Conservation (phyloP, 441 rosid species). For the Iberis amara region DNA sequence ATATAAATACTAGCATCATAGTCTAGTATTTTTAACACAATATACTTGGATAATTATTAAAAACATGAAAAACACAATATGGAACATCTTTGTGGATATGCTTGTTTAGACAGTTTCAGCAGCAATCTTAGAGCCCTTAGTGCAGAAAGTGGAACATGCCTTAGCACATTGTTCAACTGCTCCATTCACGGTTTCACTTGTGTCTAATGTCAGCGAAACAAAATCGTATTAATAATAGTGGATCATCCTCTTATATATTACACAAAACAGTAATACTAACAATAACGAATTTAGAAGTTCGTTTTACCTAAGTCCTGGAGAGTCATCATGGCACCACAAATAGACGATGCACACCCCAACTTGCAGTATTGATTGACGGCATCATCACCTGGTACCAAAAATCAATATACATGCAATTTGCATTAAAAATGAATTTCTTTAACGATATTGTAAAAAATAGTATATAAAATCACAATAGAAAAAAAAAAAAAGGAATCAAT, state of each 20-base stretch:
- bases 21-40: no score
- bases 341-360: background rate
- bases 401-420: no score
- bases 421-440: no score
- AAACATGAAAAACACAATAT: no score
- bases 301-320: background rate
- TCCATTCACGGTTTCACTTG: background rate
- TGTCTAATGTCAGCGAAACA: background rate
- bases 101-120: slow-evolving; percentile 6
- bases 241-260: no score
- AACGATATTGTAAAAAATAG: no score
- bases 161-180: background rate
- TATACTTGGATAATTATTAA: no score
- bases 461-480: no score
- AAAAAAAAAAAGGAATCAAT: no score
- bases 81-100: background rate
- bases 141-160: slow-evolving; percentile 7
- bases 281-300: background rate
- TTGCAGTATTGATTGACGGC: background rate
- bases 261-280: no score
- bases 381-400: background rate
- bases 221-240: no score
- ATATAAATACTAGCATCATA: no score
- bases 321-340: background rate
- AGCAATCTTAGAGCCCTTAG: background rate